Conservation (phyloP, 148 eudicot species). For the Rhododendron molle region DNA sequence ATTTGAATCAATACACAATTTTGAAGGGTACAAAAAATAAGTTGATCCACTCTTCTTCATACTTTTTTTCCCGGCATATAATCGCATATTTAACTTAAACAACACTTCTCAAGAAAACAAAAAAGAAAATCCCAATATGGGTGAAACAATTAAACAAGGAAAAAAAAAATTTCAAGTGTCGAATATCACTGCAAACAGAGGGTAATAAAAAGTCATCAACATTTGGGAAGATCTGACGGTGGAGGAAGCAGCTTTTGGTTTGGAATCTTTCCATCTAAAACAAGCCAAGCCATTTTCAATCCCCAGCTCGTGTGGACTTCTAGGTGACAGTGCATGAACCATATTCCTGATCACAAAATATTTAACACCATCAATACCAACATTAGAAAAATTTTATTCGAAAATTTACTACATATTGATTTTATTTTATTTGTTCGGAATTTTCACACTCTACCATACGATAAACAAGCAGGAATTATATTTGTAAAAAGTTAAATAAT, state of each 20-base stretch:
- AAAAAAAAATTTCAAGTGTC: not conserved
- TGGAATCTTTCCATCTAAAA: slow-evolving; percentile 36
- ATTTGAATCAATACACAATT: not conserved
- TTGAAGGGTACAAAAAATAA: not conserved
- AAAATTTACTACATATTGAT: too few relatives aligned
- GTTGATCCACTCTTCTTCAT: not conserved
- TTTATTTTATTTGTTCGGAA: too few relatives aligned
- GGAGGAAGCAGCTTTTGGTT: slow-evolving; percentile 38
- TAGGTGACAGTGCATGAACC: slow-evolving; percentile 42
- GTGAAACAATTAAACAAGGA: not conserved
- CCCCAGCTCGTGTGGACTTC: slow-evolving; percentile 45
- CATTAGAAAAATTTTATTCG: not conserved
- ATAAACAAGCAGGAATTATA: too few relatives aligned
- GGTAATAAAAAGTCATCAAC: slow-evolving; percentile 6
- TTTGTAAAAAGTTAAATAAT: too few relatives aligned
- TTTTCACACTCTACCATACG: too few relatives aligned
- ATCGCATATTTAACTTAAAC: too few relatives aligned
- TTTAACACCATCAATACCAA: not conserved
- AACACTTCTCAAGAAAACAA: not conserved
- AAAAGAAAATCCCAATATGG: not conserved
- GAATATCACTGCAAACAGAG: not conserved
- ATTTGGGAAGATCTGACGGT: slow-evolving; percentile 41
- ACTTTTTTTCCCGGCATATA: too few relatives aligned
- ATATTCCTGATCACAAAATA: slow-evolving; percentile 15
- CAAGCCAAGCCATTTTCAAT: slow-evolving; percentile 44